phyloP scores from a whole-genome alignment of 306 rosid genomes.

The Medicago arabica region DNA sequence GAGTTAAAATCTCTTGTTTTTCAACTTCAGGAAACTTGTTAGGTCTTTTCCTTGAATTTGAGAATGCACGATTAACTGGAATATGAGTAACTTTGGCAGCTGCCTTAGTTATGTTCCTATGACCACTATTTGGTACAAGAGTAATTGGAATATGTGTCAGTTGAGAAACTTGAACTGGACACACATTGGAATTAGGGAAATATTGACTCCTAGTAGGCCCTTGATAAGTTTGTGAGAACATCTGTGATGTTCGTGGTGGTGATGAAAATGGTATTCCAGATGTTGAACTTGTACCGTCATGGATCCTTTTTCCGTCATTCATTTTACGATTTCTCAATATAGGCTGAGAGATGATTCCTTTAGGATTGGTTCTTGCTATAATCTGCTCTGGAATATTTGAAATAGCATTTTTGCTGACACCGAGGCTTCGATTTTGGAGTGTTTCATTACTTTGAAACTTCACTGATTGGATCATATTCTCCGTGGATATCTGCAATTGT shows the following conservation, averaged over 20 bases:
- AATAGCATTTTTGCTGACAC: constrained; percentile 46
- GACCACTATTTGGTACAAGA: too few relatives aligned
- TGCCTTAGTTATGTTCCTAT: background rate
- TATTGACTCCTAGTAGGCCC: too few relatives aligned
- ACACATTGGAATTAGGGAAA: too few relatives aligned
- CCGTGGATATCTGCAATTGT: background rate
- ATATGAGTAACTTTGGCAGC: background rate
- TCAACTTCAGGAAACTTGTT: too few relatives aligned
- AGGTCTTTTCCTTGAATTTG: background rate
- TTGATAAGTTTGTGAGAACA: too few relatives aligned
- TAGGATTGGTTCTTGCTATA: constrained; percentile 53
- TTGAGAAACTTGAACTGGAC: too few relatives aligned
- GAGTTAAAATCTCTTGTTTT: background rate
- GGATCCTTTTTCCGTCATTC: constrained; percentile 45
- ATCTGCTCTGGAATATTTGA: constrained; percentile 45
- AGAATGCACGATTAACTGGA: background rate
- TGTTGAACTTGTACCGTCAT: constrained; percentile 46
- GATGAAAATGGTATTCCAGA: constrained; percentile 35
- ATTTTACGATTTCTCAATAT: constrained; percentile 49
- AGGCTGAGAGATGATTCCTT: constrained; percentile 47
- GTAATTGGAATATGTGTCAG: too few relatives aligned
- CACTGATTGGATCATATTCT: constrained; percentile 47
- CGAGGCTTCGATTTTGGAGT: constrained; percentile 46
- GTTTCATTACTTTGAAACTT: constrained; percentile 44
- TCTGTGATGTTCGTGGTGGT: too few relatives aligned